phyloP scores from a whole-genome alignment of 2,329 filamentous ascomycete species.

The Aspergillus pseudonomiae region DNA sequence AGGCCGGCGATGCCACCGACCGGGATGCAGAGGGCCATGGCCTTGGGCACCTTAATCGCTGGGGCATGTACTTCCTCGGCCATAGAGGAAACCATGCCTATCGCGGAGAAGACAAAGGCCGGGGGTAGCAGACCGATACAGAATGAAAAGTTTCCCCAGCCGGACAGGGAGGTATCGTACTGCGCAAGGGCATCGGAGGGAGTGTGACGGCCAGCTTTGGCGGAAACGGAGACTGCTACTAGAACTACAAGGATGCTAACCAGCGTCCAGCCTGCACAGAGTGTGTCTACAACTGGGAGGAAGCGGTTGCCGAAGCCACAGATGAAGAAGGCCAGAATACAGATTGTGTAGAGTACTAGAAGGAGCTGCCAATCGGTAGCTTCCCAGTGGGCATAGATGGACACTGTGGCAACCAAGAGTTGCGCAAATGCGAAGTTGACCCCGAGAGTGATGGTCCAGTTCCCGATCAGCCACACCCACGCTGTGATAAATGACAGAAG shows the following conservation, averaged over 20 bases:
- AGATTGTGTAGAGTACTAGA: conserved; percentile 71
- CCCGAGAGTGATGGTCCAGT: conserved; percentile 57
- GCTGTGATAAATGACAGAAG: conserved; percentile 56
- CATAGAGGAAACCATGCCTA: conserved; percentile 67
- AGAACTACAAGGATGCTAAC: conserved; percentile 60
- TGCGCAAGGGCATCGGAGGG: conserved; percentile 57
- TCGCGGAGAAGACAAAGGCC: conserved; percentile 61
- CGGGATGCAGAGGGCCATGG: conserved; percentile 56
- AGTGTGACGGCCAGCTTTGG: conserved; percentile 57
- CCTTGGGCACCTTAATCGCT: conserved; percentile 55
- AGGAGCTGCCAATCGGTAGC: conserved; percentile 67
- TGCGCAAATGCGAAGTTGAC: conserved; percentile 61
- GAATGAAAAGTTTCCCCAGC: conserved; percentile 64
- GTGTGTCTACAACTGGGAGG: conserved; percentile 65
- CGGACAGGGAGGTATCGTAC: conserved; percentile 59
- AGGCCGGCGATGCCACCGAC: conserved; percentile 58
- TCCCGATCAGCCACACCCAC: conserved; percentile 57
- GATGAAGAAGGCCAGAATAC: conserved; percentile 65
- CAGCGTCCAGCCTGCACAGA: conserved; percentile 59
- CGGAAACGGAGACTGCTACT: conserved; percentile 59
- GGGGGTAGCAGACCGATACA: conserved; percentile 65
- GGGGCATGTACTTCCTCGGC: conserved; percentile 61
- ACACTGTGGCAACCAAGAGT: conserved; percentile 55
- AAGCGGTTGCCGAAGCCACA: conserved; percentile 69
- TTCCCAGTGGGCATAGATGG: conserved; percentile 58